These are phyloP conservation scores for Verticillium nubilum DNA, from an alignment of 2,329 filamentous ascomycete genomes.

Conservation along the genomic window DNA sequence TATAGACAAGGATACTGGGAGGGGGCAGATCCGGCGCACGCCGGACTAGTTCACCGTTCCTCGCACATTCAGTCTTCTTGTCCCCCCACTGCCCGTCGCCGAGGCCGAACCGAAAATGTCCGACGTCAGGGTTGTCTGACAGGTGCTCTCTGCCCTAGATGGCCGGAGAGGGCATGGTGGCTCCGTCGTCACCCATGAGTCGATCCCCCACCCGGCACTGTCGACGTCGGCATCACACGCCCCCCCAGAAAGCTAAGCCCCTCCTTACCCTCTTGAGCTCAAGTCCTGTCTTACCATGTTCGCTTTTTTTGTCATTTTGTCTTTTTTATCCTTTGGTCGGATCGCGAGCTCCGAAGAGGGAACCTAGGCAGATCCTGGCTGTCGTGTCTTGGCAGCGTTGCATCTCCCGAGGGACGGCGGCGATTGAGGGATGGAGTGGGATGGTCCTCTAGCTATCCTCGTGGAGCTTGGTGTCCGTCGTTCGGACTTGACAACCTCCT, in stretches of 20 bases:
- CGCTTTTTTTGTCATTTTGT: not conserved
- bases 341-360: not conserved
- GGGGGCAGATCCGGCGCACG: not conserved
- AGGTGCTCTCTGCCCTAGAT: not conserved
- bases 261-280: not conserved
- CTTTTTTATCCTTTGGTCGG: not conserved
- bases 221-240: not conserved
- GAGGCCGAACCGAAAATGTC: not conserved
- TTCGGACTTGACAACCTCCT: not conserved
- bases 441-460: not conserved
- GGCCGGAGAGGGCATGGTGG: not conserved
- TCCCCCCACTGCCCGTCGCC: not conserved
- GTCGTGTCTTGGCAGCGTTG: not conserved
- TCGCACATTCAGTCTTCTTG: too few species aligned
- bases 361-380: not conserved
- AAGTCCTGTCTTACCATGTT: not conserved
- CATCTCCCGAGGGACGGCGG: not conserved
- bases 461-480: not conserved
- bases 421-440: not conserved
- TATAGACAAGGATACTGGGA: not conserved
- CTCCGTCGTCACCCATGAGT: not conserved
- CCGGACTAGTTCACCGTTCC: not conserved
- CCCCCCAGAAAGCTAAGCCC: not conserved
- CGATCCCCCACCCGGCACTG: not conserved
- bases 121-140: not conserved